Evolutionary conservation across 306 rosid species (phyloP).

Genomic region (Astragalus membranaceus): DNA sequence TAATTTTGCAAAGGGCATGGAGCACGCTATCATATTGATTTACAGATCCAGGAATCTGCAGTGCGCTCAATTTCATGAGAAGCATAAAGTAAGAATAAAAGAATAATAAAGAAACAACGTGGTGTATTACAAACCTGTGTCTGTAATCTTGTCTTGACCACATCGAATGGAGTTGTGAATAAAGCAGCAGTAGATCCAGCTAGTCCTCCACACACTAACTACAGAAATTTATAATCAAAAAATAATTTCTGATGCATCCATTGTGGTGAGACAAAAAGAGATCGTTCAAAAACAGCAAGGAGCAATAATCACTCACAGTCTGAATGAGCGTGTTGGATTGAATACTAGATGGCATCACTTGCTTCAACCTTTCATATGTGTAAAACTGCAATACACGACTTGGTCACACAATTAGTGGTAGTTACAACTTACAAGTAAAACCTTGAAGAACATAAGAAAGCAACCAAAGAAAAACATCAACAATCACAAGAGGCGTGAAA

Average conservation of each 20-base stretch:
- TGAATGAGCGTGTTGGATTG: constrained; percentile 49
- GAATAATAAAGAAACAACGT: too few species aligned
- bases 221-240: constrained; percentile 16
- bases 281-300: constrained; percentile 1
- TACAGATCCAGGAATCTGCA: constrained; percentile 79
- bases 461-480: background rate
- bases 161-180: constrained; percentile 94
- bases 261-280: background rate
- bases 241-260: constrained; percentile 12
- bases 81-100: background rate
- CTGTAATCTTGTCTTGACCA: constrained; percentile 91
- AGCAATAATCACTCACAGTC: constrained; percentile 44
- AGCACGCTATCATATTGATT: constrained; percentile 60
- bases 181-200: constrained; percentile 96
- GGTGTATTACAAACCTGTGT: too few species aligned
- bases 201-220: constrained; percentile 93
- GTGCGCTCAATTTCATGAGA: constrained; percentile 25
- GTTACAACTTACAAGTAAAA: constrained; percentile 1
- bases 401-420: background rate
- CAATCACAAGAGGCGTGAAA: background rate
- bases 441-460: constrained; percentile 1
- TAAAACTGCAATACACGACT: constrained; percentile 67
- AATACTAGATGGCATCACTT: constrained; percentile 37
- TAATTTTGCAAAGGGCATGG: constrained; percentile 63
- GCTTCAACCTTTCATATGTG: constrained; percentile 84